A percentile compares a stretch with the other conserved stretches of the same genome.
These are phyloP conservation scores for Eudorina sp. DNA, from an alignment of 139 green algal species.

Conservation along the genomic window DNA sequence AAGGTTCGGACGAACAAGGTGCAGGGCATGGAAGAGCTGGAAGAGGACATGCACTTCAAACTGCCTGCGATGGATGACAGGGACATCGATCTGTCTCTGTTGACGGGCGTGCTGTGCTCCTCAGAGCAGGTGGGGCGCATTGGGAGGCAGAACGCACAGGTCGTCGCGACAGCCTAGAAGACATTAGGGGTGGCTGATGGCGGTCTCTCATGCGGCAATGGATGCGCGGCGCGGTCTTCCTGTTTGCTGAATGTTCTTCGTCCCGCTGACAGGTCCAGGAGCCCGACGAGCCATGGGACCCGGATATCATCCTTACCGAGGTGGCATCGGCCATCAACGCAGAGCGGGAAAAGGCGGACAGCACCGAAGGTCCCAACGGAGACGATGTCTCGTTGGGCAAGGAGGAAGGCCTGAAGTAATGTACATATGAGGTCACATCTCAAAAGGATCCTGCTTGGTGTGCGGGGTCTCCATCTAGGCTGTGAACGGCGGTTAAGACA, in stretches of 20 bases:
- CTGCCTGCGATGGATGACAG: slow-evolving; percentile 51
- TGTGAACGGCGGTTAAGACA: too few relatives aligned
- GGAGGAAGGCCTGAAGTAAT: neutral
- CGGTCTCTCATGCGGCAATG: too few relatives aligned
- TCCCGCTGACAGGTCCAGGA: slow-evolving; percentile 52
- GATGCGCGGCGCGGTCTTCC: too few relatives aligned
- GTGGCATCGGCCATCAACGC: slow-evolving; percentile 56
- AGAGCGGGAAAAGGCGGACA: slow-evolving; percentile 63
- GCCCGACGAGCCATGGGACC: slow-evolving; percentile 56
- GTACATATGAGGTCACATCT: too few relatives aligned
- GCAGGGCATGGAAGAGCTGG: slow-evolving; percentile 66
- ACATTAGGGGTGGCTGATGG: too few relatives aligned
- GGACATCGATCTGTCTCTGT: slow-evolving; percentile 69
- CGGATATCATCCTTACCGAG: slow-evolving; percentile 55
- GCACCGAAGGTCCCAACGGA: neutral
- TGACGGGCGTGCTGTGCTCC: slow-evolving; percentile 65
- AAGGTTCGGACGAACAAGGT: slow-evolving; percentile 62
- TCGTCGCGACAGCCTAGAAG: too few relatives aligned
- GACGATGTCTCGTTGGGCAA: neutral
- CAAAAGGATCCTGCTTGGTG: too few relatives aligned
- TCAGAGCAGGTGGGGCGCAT: slow-evolving; percentile 63
- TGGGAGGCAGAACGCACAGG: too few relatives aligned
- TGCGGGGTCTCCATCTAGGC: too few relatives aligned
- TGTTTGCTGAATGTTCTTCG: neutral
- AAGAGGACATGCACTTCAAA: slow-evolving; percentile 66